Conservation (phyloP, 2,329 filamentous ascomycete genomes). For the Stachybotrys echinatus region DNA sequence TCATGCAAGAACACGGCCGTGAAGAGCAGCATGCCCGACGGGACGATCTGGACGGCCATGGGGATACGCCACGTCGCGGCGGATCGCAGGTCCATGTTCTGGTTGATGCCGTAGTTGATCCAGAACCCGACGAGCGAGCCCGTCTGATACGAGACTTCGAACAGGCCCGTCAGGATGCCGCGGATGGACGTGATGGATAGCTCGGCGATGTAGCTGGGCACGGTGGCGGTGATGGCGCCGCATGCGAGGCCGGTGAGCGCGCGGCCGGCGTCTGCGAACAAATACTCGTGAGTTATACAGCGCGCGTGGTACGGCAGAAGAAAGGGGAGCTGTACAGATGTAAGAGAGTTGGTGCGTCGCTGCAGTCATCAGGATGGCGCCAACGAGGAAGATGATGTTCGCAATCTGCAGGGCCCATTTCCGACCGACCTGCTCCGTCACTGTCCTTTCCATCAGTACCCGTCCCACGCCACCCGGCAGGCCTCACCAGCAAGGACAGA, state of each 20-base stretch:
- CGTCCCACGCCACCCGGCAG: too few relatives aligned
- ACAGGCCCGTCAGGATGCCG: constrained; percentile 51
- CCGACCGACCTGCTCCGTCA: constrained; percentile 43
- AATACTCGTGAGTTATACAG: too few relatives aligned
- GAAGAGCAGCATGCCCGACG: constrained; percentile 34
- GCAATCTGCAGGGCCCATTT: constrained; percentile 43
- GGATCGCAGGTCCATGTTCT: constrained; percentile 26
- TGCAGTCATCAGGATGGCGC: constrained; percentile 36
- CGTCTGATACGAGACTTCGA: constrained; percentile 48
- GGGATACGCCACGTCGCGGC: constrained; percentile 41
- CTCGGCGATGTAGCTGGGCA: constrained; percentile 61
- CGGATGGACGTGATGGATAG: constrained; percentile 53
- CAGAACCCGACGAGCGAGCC: constrained; percentile 47
- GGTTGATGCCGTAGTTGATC: constrained; percentile 39
- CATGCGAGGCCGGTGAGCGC: constrained; percentile 53
- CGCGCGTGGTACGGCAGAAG: too few relatives aligned
- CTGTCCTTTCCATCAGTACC: constrained; percentile 8
- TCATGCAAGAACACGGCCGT: constrained; percentile 40
- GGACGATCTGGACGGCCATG: constrained; percentile 40
- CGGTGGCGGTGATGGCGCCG: constrained; percentile 51
- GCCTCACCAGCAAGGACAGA: not conserved
- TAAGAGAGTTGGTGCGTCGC: constrained; percentile 33
- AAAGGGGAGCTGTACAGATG: constrained; percentile 33
- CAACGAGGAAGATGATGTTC: constrained; percentile 37
- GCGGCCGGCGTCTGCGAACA: constrained; percentile 46